Conservation (phyloP, 768 basidiomycete genomes). For the Boletus reticulatus region DNA sequence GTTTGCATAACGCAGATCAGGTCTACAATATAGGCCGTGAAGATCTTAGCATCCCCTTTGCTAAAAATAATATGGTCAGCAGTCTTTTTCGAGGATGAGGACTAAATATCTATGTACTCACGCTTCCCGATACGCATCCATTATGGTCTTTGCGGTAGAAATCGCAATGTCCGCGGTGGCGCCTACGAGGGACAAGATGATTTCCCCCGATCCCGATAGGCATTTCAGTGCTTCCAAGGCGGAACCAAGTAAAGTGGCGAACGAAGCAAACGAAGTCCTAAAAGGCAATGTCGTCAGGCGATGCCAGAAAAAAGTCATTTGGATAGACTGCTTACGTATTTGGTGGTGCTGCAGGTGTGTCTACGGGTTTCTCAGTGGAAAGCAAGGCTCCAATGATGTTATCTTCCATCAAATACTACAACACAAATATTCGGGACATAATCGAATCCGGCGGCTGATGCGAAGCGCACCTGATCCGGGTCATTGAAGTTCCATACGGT, state of each 20-base stretch:
- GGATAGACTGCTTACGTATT: not conserved
- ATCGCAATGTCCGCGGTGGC: not conserved
- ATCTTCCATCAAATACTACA: constrained; percentile 9
- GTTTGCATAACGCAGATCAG: constrained; percentile 15
- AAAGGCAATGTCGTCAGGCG: not conserved
- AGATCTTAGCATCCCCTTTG: constrained; percentile 4
- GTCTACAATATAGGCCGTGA: constrained; percentile 14
- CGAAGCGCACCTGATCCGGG: constrained; percentile 1
- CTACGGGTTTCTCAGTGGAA: not conserved
- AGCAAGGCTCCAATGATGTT: not conserved
- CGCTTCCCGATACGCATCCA: constrained; percentile 2
- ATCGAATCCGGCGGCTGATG: not conserved
- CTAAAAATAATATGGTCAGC: not conserved
- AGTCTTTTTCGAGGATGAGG: not conserved
- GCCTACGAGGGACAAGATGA: not conserved
- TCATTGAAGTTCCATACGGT: constrained; percentile 14
- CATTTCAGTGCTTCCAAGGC: not conserved
- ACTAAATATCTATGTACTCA: not conserved
- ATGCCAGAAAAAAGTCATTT: not conserved
- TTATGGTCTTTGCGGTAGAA: not conserved
- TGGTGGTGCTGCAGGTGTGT: not conserved
- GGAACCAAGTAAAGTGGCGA: not conserved
- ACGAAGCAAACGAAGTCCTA: not conserved
- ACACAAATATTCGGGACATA: not conserved
- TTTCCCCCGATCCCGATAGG: not conserved